Evolutionary conservation across 805 yeast species (phyloP).

Genomic region (Torulaspora maleeae): DNA sequence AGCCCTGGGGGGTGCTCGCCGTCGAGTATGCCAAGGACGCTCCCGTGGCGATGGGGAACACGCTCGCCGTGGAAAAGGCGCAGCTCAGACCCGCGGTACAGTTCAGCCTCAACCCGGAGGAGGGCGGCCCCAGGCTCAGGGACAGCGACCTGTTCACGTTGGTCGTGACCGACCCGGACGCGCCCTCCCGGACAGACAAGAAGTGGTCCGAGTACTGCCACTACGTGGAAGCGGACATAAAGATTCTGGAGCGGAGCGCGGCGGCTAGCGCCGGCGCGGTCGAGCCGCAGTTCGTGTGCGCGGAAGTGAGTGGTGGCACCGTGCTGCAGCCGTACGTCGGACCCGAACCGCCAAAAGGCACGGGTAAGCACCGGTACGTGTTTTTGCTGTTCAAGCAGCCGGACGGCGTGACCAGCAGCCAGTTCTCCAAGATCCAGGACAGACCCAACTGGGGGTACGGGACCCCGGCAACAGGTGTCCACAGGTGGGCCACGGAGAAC

Average conservation of each 20-base stretch:
- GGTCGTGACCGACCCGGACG: slow-evolving; percentile 89
- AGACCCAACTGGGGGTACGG: slow-evolving; percentile 71
- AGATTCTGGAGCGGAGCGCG: slow-evolving; percentile 13
- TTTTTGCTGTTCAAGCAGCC: slow-evolving; percentile 68
- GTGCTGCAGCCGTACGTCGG: slow-evolving; percentile 60
- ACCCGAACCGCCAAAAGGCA: slow-evolving; percentile 85
- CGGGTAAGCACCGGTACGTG: slow-evolving; percentile 85
- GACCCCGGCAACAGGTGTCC: slow-evolving; percentile 71
- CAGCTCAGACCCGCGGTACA: slow-evolving; percentile 64
- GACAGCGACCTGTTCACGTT: slow-evolving; percentile 56
- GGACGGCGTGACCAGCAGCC: slow-evolving; percentile 24
- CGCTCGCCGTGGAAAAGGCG: slow-evolving; percentile 58
- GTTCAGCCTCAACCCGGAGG: slow-evolving; percentile 49
- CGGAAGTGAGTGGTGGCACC: slow-evolving; percentile 36
- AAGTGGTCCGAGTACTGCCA: slow-evolving; percentile 89
- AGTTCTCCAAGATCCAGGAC: slow-evolving; percentile 23
- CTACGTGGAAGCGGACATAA: slow-evolving; percentile 52
- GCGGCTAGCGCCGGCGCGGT: slow-evolving; percentile 6
- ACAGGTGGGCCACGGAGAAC: slow-evolving; percentile 64
- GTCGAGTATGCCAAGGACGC: slow-evolving; percentile 27
- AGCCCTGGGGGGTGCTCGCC: slow-evolving; percentile 26
- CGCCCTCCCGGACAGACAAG: slow-evolving; percentile 76
- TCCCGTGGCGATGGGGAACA: slow-evolving; percentile 72
- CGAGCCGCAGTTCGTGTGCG: slow-evolving; percentile 40
- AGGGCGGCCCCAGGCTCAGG: slow-evolving; percentile 11